A percentile compares a stretch with the other conserved stretches of the same genome.
These are phyloP conservation scores for Astragalus membranaceus DNA, from an alignment of 306 rosid genomes.

Conservation along the genomic window DNA sequence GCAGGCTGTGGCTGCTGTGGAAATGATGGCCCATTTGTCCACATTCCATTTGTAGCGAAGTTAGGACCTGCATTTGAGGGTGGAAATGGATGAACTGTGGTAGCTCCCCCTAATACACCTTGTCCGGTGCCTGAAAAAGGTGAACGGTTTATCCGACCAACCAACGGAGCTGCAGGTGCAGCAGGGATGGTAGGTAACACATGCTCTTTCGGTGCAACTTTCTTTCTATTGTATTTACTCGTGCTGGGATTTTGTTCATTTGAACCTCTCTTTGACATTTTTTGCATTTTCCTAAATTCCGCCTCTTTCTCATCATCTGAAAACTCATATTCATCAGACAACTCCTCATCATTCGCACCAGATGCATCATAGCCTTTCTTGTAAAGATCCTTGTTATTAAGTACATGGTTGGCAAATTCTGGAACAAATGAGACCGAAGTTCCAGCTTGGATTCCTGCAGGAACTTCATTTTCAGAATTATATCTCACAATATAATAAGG, in stretches of 20 bases:
- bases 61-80: constrained; percentile 26
- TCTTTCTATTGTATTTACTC: constrained; percentile 37
- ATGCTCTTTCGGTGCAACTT: constrained; percentile 8
- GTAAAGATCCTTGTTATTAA: constrained; percentile 61
- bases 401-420: constrained; percentile 73
- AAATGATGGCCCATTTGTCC: constrained; percentile 40
- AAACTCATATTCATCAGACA: constrained; percentile 65
- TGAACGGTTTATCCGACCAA: constrained; percentile 21
- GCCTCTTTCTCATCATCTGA: constrained; percentile 97
- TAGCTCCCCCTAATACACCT: constrained; percentile 25
- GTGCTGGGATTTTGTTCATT: constrained; percentile 44
- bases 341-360: constrained; percentile 78
- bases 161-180: constrained; percentile 25
- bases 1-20: constrained; percentile 39
- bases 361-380: constrained; percentile 94
- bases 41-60: constrained; percentile 34
- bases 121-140: constrained; percentile 36
- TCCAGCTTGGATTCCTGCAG: constrained; percentile 46
- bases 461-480: constrained; percentile 81
- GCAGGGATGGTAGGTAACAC: constrained; percentile 18
- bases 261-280: constrained; percentile 47
- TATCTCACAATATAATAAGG: constrained; percentile 77
- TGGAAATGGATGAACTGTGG: constrained; percentile 38
- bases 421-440: constrained; percentile 61
- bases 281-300: constrained; percentile 56